Evolutionary conservation across 345 rosid species (phyloP), one percentile per base, ranked within the genome.

Genomic region (Murraya koenigii): DNA sequence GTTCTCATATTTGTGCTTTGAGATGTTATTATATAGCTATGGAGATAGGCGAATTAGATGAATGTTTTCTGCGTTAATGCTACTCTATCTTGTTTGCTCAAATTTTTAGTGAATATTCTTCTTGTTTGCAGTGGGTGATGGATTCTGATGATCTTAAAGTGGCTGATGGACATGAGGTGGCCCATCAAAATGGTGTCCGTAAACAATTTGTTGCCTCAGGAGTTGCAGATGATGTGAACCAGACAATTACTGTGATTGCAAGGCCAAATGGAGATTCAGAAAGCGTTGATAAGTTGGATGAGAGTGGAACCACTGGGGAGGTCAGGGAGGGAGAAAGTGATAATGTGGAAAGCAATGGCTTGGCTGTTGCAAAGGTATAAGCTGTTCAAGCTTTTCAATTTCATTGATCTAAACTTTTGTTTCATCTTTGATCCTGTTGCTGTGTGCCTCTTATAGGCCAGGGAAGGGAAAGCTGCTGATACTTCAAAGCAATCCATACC

Each of bases 121-220:
- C 75, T 71, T 60, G 74, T 1, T 62, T 81, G 69, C 76, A 82
- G 88, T 84, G 80, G 49, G 70, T 38, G 73, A 95, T 95, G 97
- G 96, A 94, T 54, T 74, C 87, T 20, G 90, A 87, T 70, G 75
- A 63, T 68, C 30, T 75, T 32, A 54, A 77, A 55, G 84, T 82
- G 26, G 56, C 47, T 54, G 87, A 79, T 80, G 93, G 88, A 80
- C 72, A 79, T 80, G 92, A 88, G 72, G 75, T 73, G 63, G 80
- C 76, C 86, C 83, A 67, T 72, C 84, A 79, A 82, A 93, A 93
- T 85, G 94, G 94, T 60, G 85, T 63, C 71, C 80, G 79, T 60
- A 83, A 73, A 72, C 85, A 83, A 66, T 68, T 63, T 86, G 78
- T 66, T 33, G 75, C 75, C 69, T 17, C 78, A 49, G 79, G 78